phyloP scores from a whole-genome alignment of 768 basidiomycete genomes.

The Xerocomellus chrysenteron region DNA sequence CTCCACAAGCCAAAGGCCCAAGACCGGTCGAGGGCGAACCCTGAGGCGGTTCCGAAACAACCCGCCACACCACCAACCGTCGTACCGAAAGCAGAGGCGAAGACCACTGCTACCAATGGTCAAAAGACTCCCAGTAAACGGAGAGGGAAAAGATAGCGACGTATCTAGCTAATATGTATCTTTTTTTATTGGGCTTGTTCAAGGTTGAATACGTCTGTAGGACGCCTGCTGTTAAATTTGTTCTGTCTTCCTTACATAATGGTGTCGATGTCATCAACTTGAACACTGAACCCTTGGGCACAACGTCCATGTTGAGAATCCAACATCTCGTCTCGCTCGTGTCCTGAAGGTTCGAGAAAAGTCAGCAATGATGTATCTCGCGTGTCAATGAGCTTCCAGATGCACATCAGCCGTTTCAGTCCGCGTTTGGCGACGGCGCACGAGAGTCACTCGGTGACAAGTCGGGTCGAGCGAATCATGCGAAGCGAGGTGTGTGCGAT shows the following conservation, averaged over 20 bases:
- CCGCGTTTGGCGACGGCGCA: too few relatives aligned
- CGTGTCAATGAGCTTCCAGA: too few relatives aligned
- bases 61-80: background rate
- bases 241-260: background rate
- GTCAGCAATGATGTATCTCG: too few relatives aligned
- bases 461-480: too few relatives aligned
- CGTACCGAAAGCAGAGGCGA: conserved; percentile 9
- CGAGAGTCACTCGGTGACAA: too few relatives aligned
- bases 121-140: conserved; percentile 29
- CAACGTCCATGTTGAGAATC: too few relatives aligned
- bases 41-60: conserved; percentile 2
- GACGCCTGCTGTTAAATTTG: background rate
- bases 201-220: background rate
- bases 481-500: too few relatives aligned
- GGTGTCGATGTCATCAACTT: too few relatives aligned
- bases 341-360: too few relatives aligned
- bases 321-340: too few relatives aligned
- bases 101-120: conserved; percentile 14
- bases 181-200: background rate
- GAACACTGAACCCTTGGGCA: too few relatives aligned
- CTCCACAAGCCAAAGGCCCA: conserved; percentile 45
- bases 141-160: conserved; percentile 25
- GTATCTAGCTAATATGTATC: background rate
- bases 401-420: too few relatives aligned
- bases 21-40: conserved; percentile 3